Conservation (phyloP, 2,329 filamentous ascomycete species). For the Orbilia blumenaviensis region DNA sequence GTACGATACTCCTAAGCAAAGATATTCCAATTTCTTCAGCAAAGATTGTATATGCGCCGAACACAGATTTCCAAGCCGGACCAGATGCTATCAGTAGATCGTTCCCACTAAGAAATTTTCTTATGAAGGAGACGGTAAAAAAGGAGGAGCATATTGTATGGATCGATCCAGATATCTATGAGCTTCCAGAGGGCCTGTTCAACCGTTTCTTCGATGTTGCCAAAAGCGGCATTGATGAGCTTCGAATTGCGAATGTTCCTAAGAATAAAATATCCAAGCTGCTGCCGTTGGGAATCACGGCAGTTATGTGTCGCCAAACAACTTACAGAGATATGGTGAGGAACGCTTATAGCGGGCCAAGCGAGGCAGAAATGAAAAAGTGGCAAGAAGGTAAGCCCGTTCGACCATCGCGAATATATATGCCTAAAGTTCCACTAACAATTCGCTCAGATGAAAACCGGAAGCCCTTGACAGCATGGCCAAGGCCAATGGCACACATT, state of each 20-base stretch:
- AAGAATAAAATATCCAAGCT: background rate
- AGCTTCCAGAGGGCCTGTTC: constrained; percentile 16
- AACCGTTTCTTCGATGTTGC: constrained; percentile 12
- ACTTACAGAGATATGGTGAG: constrained; percentile 19
- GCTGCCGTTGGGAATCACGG: constrained; percentile 5
- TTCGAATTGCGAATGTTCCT: constrained; percentile 15
- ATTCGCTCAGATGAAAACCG: background rate
- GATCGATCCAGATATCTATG: constrained; percentile 26
- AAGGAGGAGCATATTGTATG: constrained; percentile 9
- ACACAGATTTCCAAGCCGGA: constrained; percentile 5
- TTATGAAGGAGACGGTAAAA: background rate
- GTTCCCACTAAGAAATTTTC: constrained; percentile 2
- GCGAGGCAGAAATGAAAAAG: constrained; percentile 13
- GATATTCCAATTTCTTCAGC: constrained; percentile 22
- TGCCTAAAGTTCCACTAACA: background rate
- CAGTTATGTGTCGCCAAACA: constrained; percentile 22
- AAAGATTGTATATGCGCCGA: constrained; percentile 21
- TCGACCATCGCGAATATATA: background rate
- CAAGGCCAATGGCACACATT: constrained; percentile 34
- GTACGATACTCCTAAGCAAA: background rate
- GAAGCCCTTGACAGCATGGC: constrained; percentile 4
- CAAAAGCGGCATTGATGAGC: background rate
- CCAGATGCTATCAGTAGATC: background rate
- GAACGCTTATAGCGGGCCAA: constrained; percentile 36
- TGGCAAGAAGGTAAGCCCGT: constrained; percentile 14